phyloP scores from a whole-genome alignment of 495 filamentous ascomycete genomes.

The Neurospora sp. region DNA sequence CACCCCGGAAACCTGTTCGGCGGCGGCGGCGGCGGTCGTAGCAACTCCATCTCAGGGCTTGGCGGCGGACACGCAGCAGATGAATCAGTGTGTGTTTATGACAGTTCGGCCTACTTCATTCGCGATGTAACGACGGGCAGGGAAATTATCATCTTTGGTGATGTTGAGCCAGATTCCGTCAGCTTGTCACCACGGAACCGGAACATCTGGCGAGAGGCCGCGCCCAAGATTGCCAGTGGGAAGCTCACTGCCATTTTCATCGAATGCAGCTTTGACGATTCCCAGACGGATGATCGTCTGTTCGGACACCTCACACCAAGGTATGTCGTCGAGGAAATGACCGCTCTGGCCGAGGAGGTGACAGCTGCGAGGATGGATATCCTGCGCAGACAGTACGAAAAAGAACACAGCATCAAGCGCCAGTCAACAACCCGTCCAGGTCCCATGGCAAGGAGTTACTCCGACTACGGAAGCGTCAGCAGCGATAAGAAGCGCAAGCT shows the following conservation, averaged over 20 bases:
- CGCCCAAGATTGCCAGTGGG: conserved; percentile 63
- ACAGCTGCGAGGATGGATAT: conserved; percentile 24
- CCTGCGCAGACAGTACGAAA: conserved; percentile 3
- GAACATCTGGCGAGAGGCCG: conserved; percentile 75
- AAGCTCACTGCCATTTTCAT: conserved; percentile 75
- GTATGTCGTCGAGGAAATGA: conserved; percentile 69
- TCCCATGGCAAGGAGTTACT: conserved; percentile 3
- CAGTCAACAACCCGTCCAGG: not conserved
- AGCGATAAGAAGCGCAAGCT: conserved; percentile 35
- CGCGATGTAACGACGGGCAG: conserved; percentile 54
- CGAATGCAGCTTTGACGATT: conserved; percentile 85
- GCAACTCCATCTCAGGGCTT: conserved; percentile 11
- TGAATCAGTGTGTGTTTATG: conserved; percentile 51
- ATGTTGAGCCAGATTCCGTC: conserved; percentile 85
- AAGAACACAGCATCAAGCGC: conserved; percentile 3
- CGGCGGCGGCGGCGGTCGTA: conserved; percentile 3
- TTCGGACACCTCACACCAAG: conserved; percentile 84
- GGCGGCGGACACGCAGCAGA: conserved; percentile 9
- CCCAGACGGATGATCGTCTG: conserved; percentile 58
- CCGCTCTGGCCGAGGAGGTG: conserved; percentile 58
- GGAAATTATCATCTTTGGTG: conserved; percentile 88
- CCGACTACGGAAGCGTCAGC: conserved; percentile 12
- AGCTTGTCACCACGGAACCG: conserved; percentile 71
- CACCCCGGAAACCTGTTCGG: not conserved
- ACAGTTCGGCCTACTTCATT: conserved; percentile 89